Evolutionary conservation across 75 land plant species (phyloP).

Genomic region (Azolla pinnata): DNA sequence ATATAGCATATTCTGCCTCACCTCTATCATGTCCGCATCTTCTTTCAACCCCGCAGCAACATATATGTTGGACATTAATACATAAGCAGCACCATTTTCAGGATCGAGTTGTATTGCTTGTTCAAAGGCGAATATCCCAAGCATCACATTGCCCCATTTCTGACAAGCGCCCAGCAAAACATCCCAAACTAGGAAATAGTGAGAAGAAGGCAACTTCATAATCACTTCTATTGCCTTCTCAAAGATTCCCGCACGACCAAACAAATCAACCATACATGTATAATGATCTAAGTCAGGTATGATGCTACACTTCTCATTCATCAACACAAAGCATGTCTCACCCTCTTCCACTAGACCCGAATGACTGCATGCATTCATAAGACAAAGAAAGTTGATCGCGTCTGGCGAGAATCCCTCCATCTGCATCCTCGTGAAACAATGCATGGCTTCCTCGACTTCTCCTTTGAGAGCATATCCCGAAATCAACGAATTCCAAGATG

Average conservation of each 20-base stretch:
- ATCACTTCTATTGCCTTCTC: constrained; percentile 33
- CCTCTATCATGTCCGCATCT: too few relatives aligned
- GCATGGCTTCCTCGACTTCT: constrained; percentile 12
- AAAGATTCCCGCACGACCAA: constrained; percentile 36
- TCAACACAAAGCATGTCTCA: constrained; percentile 17
- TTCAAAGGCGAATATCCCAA: constrained; percentile 36
- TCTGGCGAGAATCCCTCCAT: constrained; percentile 16
- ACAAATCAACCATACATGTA: constrained; percentile 47
- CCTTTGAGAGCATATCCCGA: constrained; percentile 37
- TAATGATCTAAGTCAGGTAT: constrained; percentile 31
- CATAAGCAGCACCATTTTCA: constrained; percentile 28
- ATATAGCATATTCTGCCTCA: too few relatives aligned
- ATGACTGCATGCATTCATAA: constrained; percentile 25
- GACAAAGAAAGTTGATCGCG: constrained; percentile 23
- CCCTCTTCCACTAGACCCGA: constrained; percentile 22
- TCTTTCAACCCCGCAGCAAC: constrained; percentile 36
- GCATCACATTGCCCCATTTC: constrained; percentile 28
- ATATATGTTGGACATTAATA: constrained; percentile 38
- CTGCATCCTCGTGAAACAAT: constrained; percentile 20
- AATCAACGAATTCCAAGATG: constrained; percentile 33
- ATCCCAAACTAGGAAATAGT: constrained; percentile 44
- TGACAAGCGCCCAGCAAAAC: constrained; percentile 50
- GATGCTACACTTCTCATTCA: constrained; percentile 23
- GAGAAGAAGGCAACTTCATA: constrained; percentile 37
- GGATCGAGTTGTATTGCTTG: constrained; percentile 37